These are phyloP conservation scores for Phaseolus lunatus DNA, from an alignment of 306 rosid species.

Conservation along the genomic window DNA sequence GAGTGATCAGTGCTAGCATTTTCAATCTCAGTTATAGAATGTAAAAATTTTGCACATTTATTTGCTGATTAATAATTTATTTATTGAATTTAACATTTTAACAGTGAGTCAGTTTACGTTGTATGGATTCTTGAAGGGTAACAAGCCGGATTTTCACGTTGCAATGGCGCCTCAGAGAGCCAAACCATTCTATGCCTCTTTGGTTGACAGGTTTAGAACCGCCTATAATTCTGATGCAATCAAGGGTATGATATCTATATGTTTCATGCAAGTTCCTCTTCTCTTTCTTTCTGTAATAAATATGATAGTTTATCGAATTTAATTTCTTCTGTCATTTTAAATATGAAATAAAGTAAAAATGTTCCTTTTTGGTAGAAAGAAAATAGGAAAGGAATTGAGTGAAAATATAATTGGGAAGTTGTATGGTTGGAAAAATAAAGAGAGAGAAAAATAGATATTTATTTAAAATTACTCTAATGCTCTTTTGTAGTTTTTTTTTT, in stretches of 20 bases:
- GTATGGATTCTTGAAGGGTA: conserved; percentile 86
- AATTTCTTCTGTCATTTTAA: neutral
- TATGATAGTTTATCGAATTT: neutral
- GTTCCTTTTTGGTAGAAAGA: too few relatives aligned
- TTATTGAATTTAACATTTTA: conserved; percentile 27
- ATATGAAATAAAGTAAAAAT: too few relatives aligned
- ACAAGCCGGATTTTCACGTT: conserved; percentile 94
- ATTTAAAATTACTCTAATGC: too few relatives aligned
- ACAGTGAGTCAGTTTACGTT: conserved; percentile 95
- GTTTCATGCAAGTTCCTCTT: conserved; percentile 6
- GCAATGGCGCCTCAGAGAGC: conserved; percentile 91
- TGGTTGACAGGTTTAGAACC: conserved; percentile 73
- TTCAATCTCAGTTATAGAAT: neutral
- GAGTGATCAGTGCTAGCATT: neutral
- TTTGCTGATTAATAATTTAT: neutral
- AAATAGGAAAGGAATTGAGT: too few relatives aligned
- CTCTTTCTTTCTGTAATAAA: neutral
- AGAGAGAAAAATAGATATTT: too few relatives aligned
- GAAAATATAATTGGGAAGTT: too few relatives aligned
- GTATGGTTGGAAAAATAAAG: too few relatives aligned
- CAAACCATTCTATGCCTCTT: conserved; percentile 78
- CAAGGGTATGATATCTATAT: conserved; percentile 58
- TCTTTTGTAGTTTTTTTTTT: too few relatives aligned
- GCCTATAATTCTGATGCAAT: conserved; percentile 68
- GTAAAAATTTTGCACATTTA: neutral